These are phyloP conservation scores for Zoysia matrella DNA, from an alignment of 202 grass and related monocot species.

Conservation along the genomic window DNA sequence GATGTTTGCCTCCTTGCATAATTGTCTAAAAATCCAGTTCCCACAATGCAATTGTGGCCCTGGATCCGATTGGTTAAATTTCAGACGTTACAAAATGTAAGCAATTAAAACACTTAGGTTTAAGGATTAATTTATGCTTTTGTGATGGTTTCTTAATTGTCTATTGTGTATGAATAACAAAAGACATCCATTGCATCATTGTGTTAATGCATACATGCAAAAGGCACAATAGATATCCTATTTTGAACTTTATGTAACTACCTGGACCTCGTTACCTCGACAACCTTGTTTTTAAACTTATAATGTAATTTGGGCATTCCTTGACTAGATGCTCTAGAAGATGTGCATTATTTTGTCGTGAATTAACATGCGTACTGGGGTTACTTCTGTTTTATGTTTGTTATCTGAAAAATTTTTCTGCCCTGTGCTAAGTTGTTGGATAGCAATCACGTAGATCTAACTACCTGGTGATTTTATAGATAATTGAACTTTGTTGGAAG, in stretches of 20 bases:
- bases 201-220: neutral
- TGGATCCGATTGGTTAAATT: neutral
- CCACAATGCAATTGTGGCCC: neutral
- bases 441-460: slow-evolving; percentile 16
- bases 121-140: neutral
- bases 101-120: neutral
- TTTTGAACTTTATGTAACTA: slow-evolving; percentile 2
- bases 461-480: slow-evolving; percentile 45
- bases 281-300: neutral
- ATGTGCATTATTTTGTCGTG: neutral
- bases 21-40: neutral
- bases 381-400: slow-evolving; percentile 8
- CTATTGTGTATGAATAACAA: neutral
- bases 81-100: neutral
- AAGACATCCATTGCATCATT: neutral
- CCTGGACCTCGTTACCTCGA: neutral
- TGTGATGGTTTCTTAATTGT: neutral
- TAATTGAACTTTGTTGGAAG: slow-evolving; percentile 85
- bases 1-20: neutral
- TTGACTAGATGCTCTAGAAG: neutral
- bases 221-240: neutral
- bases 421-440: neutral
- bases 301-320: slow-evolving; percentile 15
- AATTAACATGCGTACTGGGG: slow-evolving; percentile 5
- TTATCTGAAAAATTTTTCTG: neutral